Evolutionary conservation across 2,329 filamentous ascomycete genomes (phyloP).

Genomic region (Clonostachys chloroleuca): DNA sequence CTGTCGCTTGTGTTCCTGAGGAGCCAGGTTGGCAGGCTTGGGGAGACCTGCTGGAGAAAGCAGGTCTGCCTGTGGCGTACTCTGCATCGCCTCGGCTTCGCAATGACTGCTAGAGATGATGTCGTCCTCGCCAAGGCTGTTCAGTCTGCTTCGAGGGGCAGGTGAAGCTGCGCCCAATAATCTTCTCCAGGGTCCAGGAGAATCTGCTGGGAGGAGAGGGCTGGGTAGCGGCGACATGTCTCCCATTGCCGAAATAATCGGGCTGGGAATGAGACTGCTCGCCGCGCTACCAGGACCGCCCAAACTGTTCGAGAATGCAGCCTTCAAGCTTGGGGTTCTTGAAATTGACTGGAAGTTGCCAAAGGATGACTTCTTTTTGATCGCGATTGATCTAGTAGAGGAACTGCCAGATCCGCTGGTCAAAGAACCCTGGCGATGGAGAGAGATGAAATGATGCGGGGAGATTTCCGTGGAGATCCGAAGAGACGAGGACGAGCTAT

Average conservation of each 20-base stretch:
- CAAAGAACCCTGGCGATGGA: constrained; percentile 8
- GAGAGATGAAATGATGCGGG: neutral
- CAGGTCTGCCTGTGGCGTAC: too few species aligned
- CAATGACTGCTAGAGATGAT: neutral
- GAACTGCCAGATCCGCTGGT: constrained; percentile 7
- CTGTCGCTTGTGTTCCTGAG: constrained; percentile 11
- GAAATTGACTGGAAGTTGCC: constrained; percentile 43
- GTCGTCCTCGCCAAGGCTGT: constrained; percentile 11
- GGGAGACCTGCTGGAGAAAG: constrained; percentile 2
- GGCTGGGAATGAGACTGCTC: constrained; percentile 67
- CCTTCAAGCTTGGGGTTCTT: constrained; percentile 58
- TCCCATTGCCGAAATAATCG: constrained; percentile 70
- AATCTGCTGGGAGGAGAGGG: constrained; percentile 62
- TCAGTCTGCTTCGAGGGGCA: constrained; percentile 13
- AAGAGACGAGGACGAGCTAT: constrained; percentile 14
- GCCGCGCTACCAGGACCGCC: constrained; percentile 46
- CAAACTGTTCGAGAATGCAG: constrained; percentile 44
- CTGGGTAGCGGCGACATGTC: constrained; percentile 78
- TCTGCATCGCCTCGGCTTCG: too few species aligned
- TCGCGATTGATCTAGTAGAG: constrained; percentile 10
- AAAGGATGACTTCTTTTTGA: constrained; percentile 20
- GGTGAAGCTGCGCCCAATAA: constrained; percentile 11
- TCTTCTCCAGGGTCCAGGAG: constrained; percentile 60
- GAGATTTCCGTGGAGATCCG: constrained; percentile 30
- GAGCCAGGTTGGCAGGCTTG: constrained; percentile 1